phyloP scores from a whole-genome alignment of 805 yeast species.

The Geotrichum ghanense region DNA sequence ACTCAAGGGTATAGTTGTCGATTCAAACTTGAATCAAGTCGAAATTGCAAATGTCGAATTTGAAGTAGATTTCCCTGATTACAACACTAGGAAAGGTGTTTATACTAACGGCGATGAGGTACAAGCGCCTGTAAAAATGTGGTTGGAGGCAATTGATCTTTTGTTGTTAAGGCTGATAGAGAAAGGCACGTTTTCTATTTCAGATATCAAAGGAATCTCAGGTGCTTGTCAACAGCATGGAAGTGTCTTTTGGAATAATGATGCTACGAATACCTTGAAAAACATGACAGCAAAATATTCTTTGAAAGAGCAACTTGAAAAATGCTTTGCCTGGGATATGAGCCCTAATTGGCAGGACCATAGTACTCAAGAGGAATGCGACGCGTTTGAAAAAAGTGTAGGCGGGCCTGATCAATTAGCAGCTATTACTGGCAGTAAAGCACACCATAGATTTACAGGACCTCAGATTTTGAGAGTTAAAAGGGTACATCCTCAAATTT shows the following conservation, averaged over 20 bases:
- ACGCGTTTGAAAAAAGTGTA: conserved; percentile 43
- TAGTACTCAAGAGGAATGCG: conserved; percentile 62
- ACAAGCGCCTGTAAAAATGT: conserved; percentile 76
- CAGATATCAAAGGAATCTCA: conserved; percentile 52
- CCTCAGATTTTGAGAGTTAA: conserved; percentile 75
- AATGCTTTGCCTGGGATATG: conserved; percentile 33
- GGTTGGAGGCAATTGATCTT: conserved; percentile 73
- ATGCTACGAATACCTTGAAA: conserved; percentile 33
- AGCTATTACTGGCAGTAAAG: conserved; percentile 66
- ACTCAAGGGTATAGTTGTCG: conserved; percentile 60
- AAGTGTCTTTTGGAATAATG: conserved; percentile 63
- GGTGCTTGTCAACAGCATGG: conserved; percentile 95
- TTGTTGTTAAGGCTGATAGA: conserved; percentile 40
- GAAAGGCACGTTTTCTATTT: conserved; percentile 32
- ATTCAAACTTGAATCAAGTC: conserved; percentile 40
- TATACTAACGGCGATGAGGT: conserved; percentile 43
- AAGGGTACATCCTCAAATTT: conserved; percentile 38
- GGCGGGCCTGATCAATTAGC: conserved; percentile 57
- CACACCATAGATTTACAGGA: conserved; percentile 85
- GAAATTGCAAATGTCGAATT: conserved; percentile 58
- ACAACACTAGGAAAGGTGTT: conserved; percentile 68
- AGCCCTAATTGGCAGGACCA: conserved; percentile 97
- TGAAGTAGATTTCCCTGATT: conserved; percentile 49
- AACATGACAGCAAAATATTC: conserved; percentile 25
- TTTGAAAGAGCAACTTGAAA: conserved; percentile 32